Conservation (phyloP, 1,139 yeast species). For the Starmera stellimalicola region DNA sequence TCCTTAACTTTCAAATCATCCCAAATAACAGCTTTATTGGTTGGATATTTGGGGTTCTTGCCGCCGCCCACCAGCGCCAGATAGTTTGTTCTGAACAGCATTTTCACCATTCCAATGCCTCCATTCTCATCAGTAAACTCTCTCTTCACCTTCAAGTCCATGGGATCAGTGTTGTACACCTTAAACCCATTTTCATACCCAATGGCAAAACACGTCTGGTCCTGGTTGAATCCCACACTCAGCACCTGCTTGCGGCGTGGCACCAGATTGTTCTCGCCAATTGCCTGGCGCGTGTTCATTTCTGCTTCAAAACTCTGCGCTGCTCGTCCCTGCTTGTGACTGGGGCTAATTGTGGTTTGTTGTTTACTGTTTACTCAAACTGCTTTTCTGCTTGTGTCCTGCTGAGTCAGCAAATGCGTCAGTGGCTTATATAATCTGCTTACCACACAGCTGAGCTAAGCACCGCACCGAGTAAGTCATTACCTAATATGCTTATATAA, state of each 20-base stretch:
- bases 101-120: slow-evolving; percentile 69
- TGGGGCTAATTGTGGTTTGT: too few species aligned
- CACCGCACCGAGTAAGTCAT: too few species aligned
- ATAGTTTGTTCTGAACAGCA: slow-evolving; percentile 87
- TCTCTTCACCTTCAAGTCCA: slow-evolving; percentile 69
- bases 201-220: slow-evolving; percentile 81
- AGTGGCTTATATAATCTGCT: too few species aligned
- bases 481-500: not conserved
- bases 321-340: too few species aligned
- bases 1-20: slow-evolving; percentile 77
- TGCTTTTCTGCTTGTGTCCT: too few species aligned
- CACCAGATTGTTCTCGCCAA: slow-evolving; percentile 6
- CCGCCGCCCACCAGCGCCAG: slow-evolving; percentile 90
- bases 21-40: slow-evolving; percentile 78
- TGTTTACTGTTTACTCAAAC: too few species aligned
- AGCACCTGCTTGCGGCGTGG: slow-evolving; percentile 30
- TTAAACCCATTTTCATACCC: slow-evolving; percentile 77
- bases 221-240: slow-evolving; percentile 73
- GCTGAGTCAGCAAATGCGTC: too few species aligned
- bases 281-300: slow-evolving; percentile 15
- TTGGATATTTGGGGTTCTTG: slow-evolving; percentile 62
- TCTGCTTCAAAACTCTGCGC: too few species aligned
- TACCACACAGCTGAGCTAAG: too few species aligned
- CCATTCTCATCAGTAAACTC: slow-evolving; percentile 29
- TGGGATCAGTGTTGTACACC: slow-evolving; percentile 84